Conservation (phyloP, 164 flowering plant species). For the Vitis cinerea region DNA sequence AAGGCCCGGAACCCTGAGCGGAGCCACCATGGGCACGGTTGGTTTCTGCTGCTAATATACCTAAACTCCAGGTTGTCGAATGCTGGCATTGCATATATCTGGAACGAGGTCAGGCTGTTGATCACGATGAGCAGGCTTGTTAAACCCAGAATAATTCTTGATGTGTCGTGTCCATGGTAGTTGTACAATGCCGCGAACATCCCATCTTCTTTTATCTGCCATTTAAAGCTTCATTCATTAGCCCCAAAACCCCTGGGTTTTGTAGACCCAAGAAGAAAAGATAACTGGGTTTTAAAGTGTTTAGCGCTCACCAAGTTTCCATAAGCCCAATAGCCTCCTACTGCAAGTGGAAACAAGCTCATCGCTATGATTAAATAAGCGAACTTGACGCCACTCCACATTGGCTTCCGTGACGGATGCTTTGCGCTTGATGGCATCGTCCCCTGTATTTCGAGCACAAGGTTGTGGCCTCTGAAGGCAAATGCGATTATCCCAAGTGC, state of each 20-base stretch:
- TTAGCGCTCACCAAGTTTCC: constrained; percentile 44
- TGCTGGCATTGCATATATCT: constrained; percentile 62
- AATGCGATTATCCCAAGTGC: constrained; percentile 74
- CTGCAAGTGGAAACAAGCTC: constrained; percentile 56
- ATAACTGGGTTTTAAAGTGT: too few relatives aligned
- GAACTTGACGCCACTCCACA: constrained; percentile 61
- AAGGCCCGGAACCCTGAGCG: constrained; percentile 34
- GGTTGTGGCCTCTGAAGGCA: constrained; percentile 87
- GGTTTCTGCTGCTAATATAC: constrained; percentile 40
- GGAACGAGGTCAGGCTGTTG: constrained; percentile 53
- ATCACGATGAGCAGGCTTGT: constrained; percentile 42
- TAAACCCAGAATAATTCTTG: constrained; percentile 30
- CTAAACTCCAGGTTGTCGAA: constrained; percentile 57
- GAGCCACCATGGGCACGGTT: constrained; percentile 56
- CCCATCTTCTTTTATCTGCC: constrained; percentile 42
- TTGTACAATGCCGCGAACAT: constrained; percentile 35
- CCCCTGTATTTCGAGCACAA: constrained; percentile 63
- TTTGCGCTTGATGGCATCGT: constrained; percentile 57
- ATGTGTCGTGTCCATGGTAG: constrained; percentile 40
- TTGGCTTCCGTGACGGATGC: constrained; percentile 45
- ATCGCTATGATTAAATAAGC: constrained; percentile 45
- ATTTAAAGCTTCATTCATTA: not conserved
- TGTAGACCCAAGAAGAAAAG: not conserved
- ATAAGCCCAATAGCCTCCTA: constrained; percentile 61
- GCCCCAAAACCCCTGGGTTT: not conserved